Base-by-base conservation (phyloP, 2,329 filamentous ascomycete genomes). In the Diaporthe vexans region DNA sequence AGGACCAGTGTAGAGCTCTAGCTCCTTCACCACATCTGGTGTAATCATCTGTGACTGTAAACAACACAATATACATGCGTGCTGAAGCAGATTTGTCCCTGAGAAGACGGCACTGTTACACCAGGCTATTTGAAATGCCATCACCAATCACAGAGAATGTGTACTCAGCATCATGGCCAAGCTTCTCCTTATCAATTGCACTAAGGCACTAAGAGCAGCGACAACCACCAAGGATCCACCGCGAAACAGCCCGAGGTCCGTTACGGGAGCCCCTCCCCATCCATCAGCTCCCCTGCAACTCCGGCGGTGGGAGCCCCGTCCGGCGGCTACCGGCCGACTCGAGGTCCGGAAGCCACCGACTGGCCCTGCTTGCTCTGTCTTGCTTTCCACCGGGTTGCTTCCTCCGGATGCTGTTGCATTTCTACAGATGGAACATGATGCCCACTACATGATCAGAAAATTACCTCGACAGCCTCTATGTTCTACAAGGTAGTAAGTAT, bases 281-380 rank as follows among this genome's bases (percentile, higher is more conserved):
- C 35, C 33, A 71, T 21, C 40, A 57, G 11, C 21, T 7, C 35
- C 68, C 68, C 54, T 51, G 35, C 15, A 24, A 13, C 24, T n/a
- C 57, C 54, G 48, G 43, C 69, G 69, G 26, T 51, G 15, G 13
- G 10, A 48, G 57, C 57, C 72, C 72, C 72, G 65, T 59, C 37
- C 72, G 46, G 40, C 65, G 65, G 72, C 72, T 24, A 59, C 65
- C 40, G 52, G 72, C 71, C 54, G 67, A 59, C 65, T 4, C 24
- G 46, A 33, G 67, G 33, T 24, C 57, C 72, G 72, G 72, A 74
- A 54, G 35, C 46, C 46, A 56, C 72, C 72, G 72, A 54, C 43
- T 52, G 33, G 24, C 15, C 21, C 29, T 52, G 63, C 63, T 52
- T 19, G 63, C 46, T n/a, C 13, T 43, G 37, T 37, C 40, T 51